Base-by-base conservation (phyloP, 768 basidiomycete genomes). In the Leccinum rimulosum region DNA sequence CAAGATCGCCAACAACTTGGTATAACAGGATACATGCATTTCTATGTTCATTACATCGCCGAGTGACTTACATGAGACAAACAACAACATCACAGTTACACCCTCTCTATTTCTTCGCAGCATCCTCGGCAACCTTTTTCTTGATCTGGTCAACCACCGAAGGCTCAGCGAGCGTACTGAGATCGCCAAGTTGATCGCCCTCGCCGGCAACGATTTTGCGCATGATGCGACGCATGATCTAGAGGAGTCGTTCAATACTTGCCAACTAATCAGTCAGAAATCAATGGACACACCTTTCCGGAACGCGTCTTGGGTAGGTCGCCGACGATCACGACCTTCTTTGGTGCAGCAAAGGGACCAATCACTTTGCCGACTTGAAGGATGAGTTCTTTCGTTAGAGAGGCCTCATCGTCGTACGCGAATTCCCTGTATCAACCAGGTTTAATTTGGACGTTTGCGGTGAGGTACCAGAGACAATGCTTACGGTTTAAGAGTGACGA, bases 311-410 rank as follows among this genome's bases (percentile, higher is more conserved):
- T 97, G 38, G 95, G 95, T 56, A 97, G 77, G 75, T 96, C 95
- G 47, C 74, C 64, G 63, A 93, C 89, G 66, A 95, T 79, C 73
- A 81, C 87, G 65, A 96, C 85, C 77, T 89, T 91, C 84, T 98
- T 98, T 28, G 96, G 96, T 15, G 95, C 89, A 1, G 96, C 96
- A 75, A 99, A 98, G 3, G 97, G 95, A 4, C 96, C 97, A 61
- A 99, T 99, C 48, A 91, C 91, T 78, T 98, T 98, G 69, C 97
- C 87, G 19, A 98, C 95, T 77, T 98, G 95, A 33, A 98, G 84
- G 30, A 88, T 82, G 60, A 99, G 85, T 76, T 98, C 96, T 76
- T 97, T 98, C 55, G 77, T 63, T 35, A 98, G 83, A 0, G 74
- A 80, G 0, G 79, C 64, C 75, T 97, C 93, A 59, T 95, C 80